Evolutionary conservation across 148 eudicot species (phyloP), one percentile per base, ranked within the genome.

Genomic region (Amaranthus palmeri): DNA sequence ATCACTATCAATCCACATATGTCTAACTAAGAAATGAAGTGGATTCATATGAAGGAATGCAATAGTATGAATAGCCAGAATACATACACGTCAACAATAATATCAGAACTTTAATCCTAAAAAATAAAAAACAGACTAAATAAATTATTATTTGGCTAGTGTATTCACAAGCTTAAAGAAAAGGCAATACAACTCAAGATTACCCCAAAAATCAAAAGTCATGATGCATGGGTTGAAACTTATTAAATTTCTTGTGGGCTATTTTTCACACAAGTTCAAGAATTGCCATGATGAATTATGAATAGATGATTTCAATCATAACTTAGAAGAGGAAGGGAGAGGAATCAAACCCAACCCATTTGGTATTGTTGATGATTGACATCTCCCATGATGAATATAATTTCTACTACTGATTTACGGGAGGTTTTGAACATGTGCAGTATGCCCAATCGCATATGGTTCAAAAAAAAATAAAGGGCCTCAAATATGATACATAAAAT

Each of bases 261-360:
- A 66, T 74, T 45, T 3, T 11, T 50, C 4, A 72, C 13, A 67
- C 51, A 52, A 77, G 57, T 77, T 77, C 76, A 77, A 77, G 72
- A 66, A 67, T 9, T 72, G 72, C 41, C 76, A 77, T 77, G 55
- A 77, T 77, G 76, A 72, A 52, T 45, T 44, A 72, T 72, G 67
- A 72, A 70, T 58, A 71, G 5, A 54, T 57, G 65, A 65, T 65
- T 57, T 55, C 55, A 56, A 74, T 65, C 40, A 73, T 64, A 53
- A 18, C 68, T 63, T 15, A 64, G 41, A 55, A 56, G 71, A 69
- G 52, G 70, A 76, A 56, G 60, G 62, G 40, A 41, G 69, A 56
- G 53, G 40, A 46, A 71, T 65, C 64, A 57, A 7, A 25, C 36
- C 36, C 36, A 25, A 25, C 36, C 42, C 50, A 71, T 48, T 40